Evolutionary conservation across 257 asterid genomes (phyloP), one percentile per base, ranked within the genome.

Genomic region (Solanum tacnaense): DNA sequence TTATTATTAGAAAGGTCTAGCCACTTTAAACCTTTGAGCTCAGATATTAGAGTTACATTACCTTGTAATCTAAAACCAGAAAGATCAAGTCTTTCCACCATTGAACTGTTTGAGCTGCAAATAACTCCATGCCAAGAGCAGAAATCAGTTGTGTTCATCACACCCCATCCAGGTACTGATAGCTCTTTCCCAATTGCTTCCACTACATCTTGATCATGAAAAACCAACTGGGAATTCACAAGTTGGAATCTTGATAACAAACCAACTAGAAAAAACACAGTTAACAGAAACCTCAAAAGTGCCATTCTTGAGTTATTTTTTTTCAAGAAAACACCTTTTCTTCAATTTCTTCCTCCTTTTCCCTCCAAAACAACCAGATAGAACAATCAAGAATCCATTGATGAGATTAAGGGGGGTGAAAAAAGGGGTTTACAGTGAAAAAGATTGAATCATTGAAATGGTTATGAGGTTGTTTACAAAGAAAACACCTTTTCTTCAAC

Each of bases 1-100:
- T 92, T 92, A 93, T 97, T 97, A 90, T 84, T 60, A 41, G 99
- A 97, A 89, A 97, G 98, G 92, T 95, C 99, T 86, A 97, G 98
- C 91, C 90, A 93, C 58, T 92, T 96, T 88, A 97, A 92, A 34
- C 94, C 93, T 91, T 91, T 96, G 90, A 97, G 96, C 92, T 90
- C 92, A 75, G 96, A 94, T 52, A 97, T 88, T 87, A 96, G 94
- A 85, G 94, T 92, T 21, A 93, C 29, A 88, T 97, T 96, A 94
- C 99, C 99, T 96, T 92, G 96, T 36, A 97, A 93, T 36, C 92
- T 93, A 44, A 36, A 92, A 39, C 85, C 89, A 83, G 98, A 94
- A 89, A 97, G 99, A 89, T 92, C 95, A 88, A 97, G 98, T 86
- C 87, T 94, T 88, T 93, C 98, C 88, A 97, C 98, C 44, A 25